Evolutionary conservation across 805 yeast species (phyloP), one percentile per base, ranked within the genome.

Genomic region (Candida boleticola): DNA sequence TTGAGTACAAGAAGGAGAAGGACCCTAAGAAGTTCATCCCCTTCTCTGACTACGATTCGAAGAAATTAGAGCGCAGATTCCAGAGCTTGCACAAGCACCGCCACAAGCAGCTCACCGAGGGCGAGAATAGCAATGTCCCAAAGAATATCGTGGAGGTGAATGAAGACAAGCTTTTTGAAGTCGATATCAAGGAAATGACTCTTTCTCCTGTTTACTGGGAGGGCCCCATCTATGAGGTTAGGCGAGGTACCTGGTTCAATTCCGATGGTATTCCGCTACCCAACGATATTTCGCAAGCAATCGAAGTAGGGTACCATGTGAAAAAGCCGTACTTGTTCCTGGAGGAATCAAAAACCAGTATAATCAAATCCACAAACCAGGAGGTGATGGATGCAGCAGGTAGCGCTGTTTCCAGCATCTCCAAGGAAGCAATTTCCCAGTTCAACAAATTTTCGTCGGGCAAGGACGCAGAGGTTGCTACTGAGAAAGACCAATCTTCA

Each of bases 221-320:
- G 5, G 97, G 97, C 1, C 93, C 97, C 0, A 64, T 69, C 0
- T 92, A 82, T 56, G 89, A 86, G 45, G 84, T 92, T 1, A 70
- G 96, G 36, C 66, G 97, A 41, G 96, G 96, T 1, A 59, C 80
- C 1, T 92, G 98, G 98, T 89, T 88, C 57, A 64, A 71, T 29
- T 57, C 74, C 7, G 77, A 77, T 39, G 79, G 79, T 1, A 53
- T 54, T 4, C 95, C 95, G 0, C 61, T 88, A 21, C 54, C 70
- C 7, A 66, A 67, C 1, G 60, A 64, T 1, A 44, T 82, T 4
- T 69, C 93, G 0, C 63, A 68, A 0, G 79, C 76, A 42, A 53
- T 90, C 17, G 97, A 90, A 58, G 53, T 53, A 4, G 77, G 77
- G 0, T 86, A 76, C 55, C 46, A 55, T 14, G 52, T 55, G 10